Evolutionary conservation across 805 yeast species (phyloP).

Genomic region (Starmerella floricola): DNA sequence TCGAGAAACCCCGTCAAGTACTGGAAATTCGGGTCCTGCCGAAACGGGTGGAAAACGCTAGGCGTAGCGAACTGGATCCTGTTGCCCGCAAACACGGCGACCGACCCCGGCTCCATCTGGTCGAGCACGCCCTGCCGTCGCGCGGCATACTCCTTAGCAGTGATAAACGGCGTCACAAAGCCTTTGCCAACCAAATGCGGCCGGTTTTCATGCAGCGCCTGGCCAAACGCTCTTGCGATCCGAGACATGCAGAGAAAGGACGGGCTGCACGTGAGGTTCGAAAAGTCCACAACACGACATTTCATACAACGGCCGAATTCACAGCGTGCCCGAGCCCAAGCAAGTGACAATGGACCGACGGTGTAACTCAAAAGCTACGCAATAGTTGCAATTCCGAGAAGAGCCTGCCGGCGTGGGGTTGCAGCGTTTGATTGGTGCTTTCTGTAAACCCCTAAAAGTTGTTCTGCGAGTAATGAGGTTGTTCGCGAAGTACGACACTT

Average conservation of each 20-base stretch:
- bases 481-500: no score
- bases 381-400: no score
- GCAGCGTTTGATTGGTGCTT: no score
- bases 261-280: constrained; percentile 37
- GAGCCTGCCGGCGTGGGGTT: no score
- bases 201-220: constrained; percentile 75
- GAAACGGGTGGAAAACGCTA: constrained; percentile 80
- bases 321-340: no score
- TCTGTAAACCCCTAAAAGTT: no score
- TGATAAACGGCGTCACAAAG: constrained; percentile 76
- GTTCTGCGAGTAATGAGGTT: no score
- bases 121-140: constrained; percentile 53
- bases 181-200: constrained; percentile 65
- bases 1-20: constrained; percentile 89
- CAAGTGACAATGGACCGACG: no score
- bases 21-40: constrained; percentile 79
- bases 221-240: constrained; percentile 39
- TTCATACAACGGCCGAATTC: no score
- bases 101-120: constrained; percentile 46
- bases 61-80: constrained; percentile 72
- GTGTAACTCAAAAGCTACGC: no score
- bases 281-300: no score
- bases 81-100: constrained; percentile 66
- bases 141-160: constrained; percentile 67
- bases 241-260: background rate